Conservation (phyloP, 345 rosid species). For the Punica granatum region DNA sequence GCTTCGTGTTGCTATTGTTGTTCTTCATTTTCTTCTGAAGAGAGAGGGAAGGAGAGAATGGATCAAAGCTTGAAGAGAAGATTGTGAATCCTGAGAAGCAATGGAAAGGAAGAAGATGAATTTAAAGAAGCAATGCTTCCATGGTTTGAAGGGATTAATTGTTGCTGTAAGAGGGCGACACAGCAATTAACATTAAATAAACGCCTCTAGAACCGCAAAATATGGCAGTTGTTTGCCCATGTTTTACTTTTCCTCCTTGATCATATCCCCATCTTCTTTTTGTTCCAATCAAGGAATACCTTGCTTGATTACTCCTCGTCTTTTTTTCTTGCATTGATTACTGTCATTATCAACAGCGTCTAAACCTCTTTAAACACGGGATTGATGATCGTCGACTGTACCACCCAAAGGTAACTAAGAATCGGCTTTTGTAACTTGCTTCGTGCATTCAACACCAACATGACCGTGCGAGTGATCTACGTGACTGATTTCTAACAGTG, state of each 20-base stretch:
- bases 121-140: background rate
- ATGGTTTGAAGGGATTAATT: background rate
- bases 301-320: background rate
- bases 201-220: background rate
- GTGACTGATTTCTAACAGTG: no score
- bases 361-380: no score
- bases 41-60: background rate
- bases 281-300: background rate
- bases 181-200: background rate
- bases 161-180: constrained; percentile 4
- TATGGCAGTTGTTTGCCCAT: background rate
- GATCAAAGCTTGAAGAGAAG: background rate
- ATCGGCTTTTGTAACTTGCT: no score
- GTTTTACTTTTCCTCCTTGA: background rate
- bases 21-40: constrained; percentile 43
- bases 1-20: constrained; percentile 67
- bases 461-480: no score
- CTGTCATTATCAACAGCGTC: background rate
- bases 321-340: background rate
- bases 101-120: background rate
- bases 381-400: no score
- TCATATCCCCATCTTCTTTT: background rate
- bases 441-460: no score
- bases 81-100: background rate
- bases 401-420: no score